These are phyloP conservation scores for Malania oleifera DNA, from an alignment of 164 flowering plant genomes.

Conservation along the genomic window DNA sequence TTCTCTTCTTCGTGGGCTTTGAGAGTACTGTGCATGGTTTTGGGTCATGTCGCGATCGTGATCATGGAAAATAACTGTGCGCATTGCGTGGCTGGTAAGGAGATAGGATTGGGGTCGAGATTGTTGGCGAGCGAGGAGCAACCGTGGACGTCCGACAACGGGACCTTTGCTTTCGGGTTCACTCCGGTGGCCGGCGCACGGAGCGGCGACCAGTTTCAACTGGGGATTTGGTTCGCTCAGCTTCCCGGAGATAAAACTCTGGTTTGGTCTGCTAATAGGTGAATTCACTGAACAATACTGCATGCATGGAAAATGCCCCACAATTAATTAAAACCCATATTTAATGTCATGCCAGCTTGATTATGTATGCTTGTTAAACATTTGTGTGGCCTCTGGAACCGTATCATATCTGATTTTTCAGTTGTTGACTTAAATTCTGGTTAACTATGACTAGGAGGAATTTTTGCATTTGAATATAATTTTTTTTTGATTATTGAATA, in stretches of 20 bases:
- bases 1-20: background rate
- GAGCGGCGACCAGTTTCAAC: slow-evolving; percentile 28
- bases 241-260: slow-evolving; percentile 69
- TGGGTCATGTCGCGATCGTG: slow-evolving; percentile 6
- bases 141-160: slow-evolving; percentile 66
- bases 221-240: slow-evolving; percentile 67
- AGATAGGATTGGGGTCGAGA: slow-evolving; percentile 48
- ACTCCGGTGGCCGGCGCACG: slow-evolving; percentile 21
- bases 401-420: no score
- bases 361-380: background rate
- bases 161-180: slow-evolving; percentile 84
- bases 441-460: no score
- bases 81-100: slow-evolving; percentile 12
- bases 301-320: no score
- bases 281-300: no score
- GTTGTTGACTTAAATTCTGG: no score
- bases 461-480: no score
- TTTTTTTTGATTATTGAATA: no score
- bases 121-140: slow-evolving; percentile 39
- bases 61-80: background rate
- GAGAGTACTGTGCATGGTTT: background rate
- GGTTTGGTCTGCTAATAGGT: slow-evolving; percentile 90
- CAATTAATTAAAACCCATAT: background rate
- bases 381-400: background rate
- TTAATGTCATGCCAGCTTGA: background rate